phyloP scores from a whole-genome alignment of 805 yeast genomes.

The Candida ponderosae region DNA sequence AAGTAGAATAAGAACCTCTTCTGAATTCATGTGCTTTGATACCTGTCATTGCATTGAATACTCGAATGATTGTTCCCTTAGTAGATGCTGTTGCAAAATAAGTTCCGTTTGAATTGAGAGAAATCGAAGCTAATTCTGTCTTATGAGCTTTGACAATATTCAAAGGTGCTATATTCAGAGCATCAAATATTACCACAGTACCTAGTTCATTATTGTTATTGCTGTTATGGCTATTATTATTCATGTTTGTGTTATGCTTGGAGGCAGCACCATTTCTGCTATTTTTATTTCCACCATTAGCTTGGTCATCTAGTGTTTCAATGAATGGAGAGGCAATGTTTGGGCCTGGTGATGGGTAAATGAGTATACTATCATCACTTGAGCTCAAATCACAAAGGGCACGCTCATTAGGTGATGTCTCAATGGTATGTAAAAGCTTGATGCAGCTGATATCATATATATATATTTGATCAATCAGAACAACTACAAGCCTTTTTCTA shows the following conservation, averaged over 20 bases:
- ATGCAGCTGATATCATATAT: slow-evolving; percentile 89
- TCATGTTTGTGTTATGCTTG: too few species aligned
- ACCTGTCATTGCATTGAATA: slow-evolving; percentile 57
- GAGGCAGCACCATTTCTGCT: background rate
- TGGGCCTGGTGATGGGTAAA: slow-evolving; percentile 44
- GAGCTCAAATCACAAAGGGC: slow-evolving; percentile 26
- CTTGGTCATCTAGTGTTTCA: background rate
- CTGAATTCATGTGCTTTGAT: slow-evolving; percentile 63
- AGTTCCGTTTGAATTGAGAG: slow-evolving; percentile 68
- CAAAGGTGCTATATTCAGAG: slow-evolving; percentile 63
- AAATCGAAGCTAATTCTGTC: slow-evolving; percentile 58
- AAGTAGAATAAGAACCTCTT: slow-evolving; percentile 66
- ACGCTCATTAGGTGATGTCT: slow-evolving; percentile 38
- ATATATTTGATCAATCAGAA: slow-evolving; percentile 72
- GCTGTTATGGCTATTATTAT: background rate
- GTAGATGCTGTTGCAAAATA: slow-evolving; percentile 83
- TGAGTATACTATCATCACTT: slow-evolving; percentile 40
- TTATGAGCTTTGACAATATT: slow-evolving; percentile 85
- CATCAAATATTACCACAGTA: slow-evolving; percentile 67
- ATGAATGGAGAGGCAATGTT: slow-evolving; percentile 12
- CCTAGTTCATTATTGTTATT: slow-evolving; percentile 6
- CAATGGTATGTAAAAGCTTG: slow-evolving; percentile 68
- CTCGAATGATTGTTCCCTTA: slow-evolving; percentile 84
- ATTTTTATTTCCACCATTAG: too few species aligned
- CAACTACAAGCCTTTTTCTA: slow-evolving; percentile 72